Percentiles rank a stretch among this genome's conserved stretches.
Evolutionary conservation across 345 rosid genomes (phyloP).

Genomic region (Ceriops zippeliana): DNA sequence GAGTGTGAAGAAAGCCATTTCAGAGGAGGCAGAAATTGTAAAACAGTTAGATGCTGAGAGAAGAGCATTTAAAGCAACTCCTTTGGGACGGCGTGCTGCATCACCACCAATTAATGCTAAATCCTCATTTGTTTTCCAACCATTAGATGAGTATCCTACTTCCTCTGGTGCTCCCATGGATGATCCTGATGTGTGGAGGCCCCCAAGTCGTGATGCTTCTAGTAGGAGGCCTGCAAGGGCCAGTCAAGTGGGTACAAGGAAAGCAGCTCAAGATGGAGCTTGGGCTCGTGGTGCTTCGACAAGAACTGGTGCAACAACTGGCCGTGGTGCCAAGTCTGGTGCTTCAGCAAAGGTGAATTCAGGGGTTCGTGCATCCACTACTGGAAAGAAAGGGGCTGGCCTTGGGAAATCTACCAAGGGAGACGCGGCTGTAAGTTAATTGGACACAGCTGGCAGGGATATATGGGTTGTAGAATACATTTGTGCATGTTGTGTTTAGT

Average conservation of each 20-base stretch:
- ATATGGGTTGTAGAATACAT: background rate
- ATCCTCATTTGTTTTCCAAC: constrained; percentile 91
- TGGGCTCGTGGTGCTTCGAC: constrained; percentile 79
- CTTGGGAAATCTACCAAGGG: constrained; percentile 67
- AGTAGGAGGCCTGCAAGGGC: constrained; percentile 74
- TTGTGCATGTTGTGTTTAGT: background rate
- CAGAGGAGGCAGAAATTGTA: constrained; percentile 88
- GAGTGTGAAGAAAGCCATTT: constrained; percentile 81
- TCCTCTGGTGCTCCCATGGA: constrained; percentile 81
- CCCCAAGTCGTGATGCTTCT: constrained; percentile 75
- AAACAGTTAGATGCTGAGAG: constrained; percentile 94
- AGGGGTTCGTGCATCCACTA: constrained; percentile 58
- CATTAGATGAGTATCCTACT: constrained; percentile 91
- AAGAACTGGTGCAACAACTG: constrained; percentile 45
- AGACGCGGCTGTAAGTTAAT: constrained; percentile 64
- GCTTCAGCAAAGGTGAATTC: constrained; percentile 56
- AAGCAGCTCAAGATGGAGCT: constrained; percentile 87
- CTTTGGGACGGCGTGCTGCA: constrained; percentile 64
- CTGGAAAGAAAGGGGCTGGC: constrained; percentile 73
- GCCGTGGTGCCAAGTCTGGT: constrained; percentile 71
- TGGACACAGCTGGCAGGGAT: background rate
- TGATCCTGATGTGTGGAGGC: constrained; percentile 99
- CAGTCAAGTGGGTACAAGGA: constrained; percentile 71
- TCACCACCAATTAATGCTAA: constrained; percentile 83
- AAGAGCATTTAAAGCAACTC: constrained; percentile 81